Percentiles rank a stretch among this genome's conserved stretches.
phyloP scores from a whole-genome alignment of 106 monocot genomes.

The Dendrobium chrysotoxum region DNA sequence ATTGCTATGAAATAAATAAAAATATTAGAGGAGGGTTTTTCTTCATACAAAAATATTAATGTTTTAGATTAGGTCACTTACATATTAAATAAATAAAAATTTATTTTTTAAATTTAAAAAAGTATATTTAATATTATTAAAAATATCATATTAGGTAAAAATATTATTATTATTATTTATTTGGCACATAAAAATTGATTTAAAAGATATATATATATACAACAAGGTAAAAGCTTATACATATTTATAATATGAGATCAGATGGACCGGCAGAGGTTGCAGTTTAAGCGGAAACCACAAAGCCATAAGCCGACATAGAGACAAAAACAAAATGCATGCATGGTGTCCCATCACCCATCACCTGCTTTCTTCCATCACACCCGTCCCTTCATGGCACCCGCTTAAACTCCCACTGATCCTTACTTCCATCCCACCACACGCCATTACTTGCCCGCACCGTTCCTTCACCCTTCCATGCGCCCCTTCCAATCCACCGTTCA shows the following conservation, averaged over 20 bases:
- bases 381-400: background rate
- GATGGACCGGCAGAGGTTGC: conserved; percentile 7
- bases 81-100: no score
- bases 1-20: no score
- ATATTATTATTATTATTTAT: no score
- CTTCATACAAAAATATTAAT: no score
- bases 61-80: no score
- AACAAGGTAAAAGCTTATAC: no score
- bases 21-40: no score
- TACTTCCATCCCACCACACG: background rate
- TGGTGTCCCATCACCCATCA: conserved; percentile 8
- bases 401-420: background rate
- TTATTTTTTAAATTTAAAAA: no score
- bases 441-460: background rate
- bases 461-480: background rate
- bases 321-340: conserved; percentile 8
- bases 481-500: background rate
- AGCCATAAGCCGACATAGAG: background rate
- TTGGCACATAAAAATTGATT: no score
- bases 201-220: no score
- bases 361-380: conserved; percentile 1
- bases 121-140: no score
- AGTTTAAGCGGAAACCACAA: background rate
- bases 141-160: no score
- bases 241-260: background rate